Base-by-base conservation (phyloP, 2,329 filamentous ascomycete genomes). In the Claviceps spartinae region DNA sequence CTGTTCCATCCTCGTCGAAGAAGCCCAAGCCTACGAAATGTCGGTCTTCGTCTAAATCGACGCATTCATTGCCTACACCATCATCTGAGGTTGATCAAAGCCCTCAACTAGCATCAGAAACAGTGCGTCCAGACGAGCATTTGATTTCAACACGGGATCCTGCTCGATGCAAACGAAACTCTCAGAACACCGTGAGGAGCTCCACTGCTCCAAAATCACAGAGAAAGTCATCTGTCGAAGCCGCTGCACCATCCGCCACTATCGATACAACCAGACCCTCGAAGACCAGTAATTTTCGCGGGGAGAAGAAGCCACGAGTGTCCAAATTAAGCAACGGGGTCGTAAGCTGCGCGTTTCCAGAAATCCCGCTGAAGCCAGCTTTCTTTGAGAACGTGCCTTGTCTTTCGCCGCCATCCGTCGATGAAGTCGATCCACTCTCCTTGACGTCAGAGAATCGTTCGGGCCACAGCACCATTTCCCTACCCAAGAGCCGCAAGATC, bases 301-400 rank as follows among this genome's bases (percentile, higher is more conserved):
- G 63, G 24, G 69, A 72, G n/a, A 71, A 68, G 55, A 57, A 65
- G 22, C 54, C 57, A 18, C 61, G 66, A 24, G 54, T 62, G n/a
- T 53, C 63, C 1, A 69, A 66, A 52, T 54, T 61, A 1, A 58
- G 49, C n/a, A 53, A 59, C 4, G 55, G 58, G 6, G 51, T 63
- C 1, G 59, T 65, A 4, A 52, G 57, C 38, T 60, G 62, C 22
- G 59, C 58, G 9, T 62, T 69, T 9, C 64, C 66, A 2, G 67
- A 68, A 42, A 61, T 68, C 20, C 64, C 69, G 5, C 54, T 62
- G 1, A 66, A 65, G 41, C 64, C 67, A 5, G 62, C 63, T 0
- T 69, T 71, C 45, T 70, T 69, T 44, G 69, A 70, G 47, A 68
- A 68, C 43, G 57, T 71, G 6, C 52, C 56, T 8, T 55, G 55